Evolutionary conservation across 129 eudicot genomes (phyloP), one percentile per base, ranked within the genome.

Genomic region (Pseudognaphalium luteoalbum): DNA sequence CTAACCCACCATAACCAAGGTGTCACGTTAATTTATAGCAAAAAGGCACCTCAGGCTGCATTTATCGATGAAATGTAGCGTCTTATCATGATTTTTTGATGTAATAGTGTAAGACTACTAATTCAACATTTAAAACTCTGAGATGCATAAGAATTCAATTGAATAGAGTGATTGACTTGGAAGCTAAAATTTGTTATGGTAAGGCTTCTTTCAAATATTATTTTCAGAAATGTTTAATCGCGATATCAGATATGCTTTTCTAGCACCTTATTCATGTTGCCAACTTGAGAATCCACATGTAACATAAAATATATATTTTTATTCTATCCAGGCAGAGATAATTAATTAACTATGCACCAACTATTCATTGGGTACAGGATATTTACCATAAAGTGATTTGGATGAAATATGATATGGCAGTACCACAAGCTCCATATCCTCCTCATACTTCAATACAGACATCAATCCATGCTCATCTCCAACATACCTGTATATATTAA

Each of bases 391-490:
- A 70, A 91, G 84, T 42, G 85, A 84, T 75, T 84, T 78, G 73
- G 89, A 76, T 30, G 94, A 83, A 78, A 95, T 72, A 54, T 78
- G 86, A 89, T 95, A 95, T 59, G 88, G 92, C 87, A 86, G 42
- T 70, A 70, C 70, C 62, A 86, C 68, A 80, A 95, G 89, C 66
- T 87, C 83, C 76, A 62, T 85, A 60, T 81, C 87, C 69, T 91
- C 97, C 61, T 87, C 83, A 69, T 81, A 86, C 86, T 90, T 88
- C 67, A 95, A 68, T 52, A 88, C 96, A 67, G 94, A 89, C 71
- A 95, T 70, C 78, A 74, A 25, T 12, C 99, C 99, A 62, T 85
- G 71, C 78, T 95, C 99, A 85, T 95, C 99, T 78, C 99, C 99
- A 19, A 95, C 71, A 81, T 89, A 91, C 96, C 99, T 95, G 73